These are phyloP conservation scores for Odontarrhena argentea DNA, from an alignment of 345 rosid genomes.

Conservation along the genomic window DNA sequence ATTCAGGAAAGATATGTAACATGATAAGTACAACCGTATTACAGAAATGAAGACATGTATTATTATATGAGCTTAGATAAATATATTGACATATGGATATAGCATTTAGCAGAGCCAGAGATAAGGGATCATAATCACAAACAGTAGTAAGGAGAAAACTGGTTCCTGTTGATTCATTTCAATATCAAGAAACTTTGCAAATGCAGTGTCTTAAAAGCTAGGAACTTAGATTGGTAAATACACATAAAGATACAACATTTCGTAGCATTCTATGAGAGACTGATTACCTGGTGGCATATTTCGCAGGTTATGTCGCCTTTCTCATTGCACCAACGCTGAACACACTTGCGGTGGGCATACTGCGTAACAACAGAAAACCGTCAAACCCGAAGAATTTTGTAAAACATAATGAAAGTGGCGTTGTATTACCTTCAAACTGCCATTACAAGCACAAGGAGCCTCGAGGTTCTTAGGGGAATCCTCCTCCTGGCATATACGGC, in stretches of 20 bases:
- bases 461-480: constrained; percentile 72
- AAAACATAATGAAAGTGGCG: not conserved
- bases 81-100: not conserved
- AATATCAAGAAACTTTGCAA: not conserved
- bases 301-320: constrained; percentile 93
- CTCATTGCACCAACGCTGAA: constrained; percentile 97
- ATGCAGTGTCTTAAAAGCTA: not conserved
- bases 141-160: not conserved
- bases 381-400: not conserved
- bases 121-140: not conserved
- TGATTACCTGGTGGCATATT: constrained; percentile 85
- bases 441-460: constrained; percentile 89
- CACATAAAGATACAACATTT: not conserved
- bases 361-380: constrained; percentile 4
- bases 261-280: constrained; percentile 3
- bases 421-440: constrained; percentile 82
- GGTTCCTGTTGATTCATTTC: not conserved
- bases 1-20: constrained; percentile 3
- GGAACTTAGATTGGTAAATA: not conserved
- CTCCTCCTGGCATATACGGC: constrained; percentile 99
- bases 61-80: not conserved
- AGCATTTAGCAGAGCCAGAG: not conserved
- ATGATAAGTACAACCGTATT: constrained; percentile 13
- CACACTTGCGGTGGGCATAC: constrained; percentile 69
- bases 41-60: constrained; percentile 7